A percentile compares a stretch with the other conserved stretches of the same genome.
Conservation (phyloP, 164 flowering plant genomes). For the Cinnamomum micranthum region DNA sequence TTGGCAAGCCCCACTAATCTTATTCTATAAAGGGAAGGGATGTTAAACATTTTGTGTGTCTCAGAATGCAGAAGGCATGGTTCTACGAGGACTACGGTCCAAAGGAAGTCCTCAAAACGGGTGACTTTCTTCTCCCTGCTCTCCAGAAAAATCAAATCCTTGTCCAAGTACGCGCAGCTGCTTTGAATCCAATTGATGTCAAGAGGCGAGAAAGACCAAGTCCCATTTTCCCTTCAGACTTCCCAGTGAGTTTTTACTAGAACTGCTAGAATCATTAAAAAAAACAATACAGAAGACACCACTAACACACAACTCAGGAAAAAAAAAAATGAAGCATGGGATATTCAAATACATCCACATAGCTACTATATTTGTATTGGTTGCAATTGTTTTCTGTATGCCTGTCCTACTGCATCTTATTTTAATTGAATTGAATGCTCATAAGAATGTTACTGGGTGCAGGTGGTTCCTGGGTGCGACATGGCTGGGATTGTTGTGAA, state of each 20-base stretch:
- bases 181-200: constrained; percentile 43
- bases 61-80: constrained; percentile 38
- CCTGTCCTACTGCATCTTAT: too few relatives aligned
- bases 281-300: too few relatives aligned
- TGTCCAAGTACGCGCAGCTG: constrained; percentile 37
- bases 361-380: too few relatives aligned
- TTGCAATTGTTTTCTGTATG: too few relatives aligned
- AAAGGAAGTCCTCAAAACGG: constrained; percentile 35
- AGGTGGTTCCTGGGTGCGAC: constrained; percentile 46
- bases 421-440: too few relatives aligned
- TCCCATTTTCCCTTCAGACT: constrained; percentile 26
- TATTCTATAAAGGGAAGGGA: too few relatives aligned
- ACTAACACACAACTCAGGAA: too few relatives aligned
- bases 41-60: neutral
- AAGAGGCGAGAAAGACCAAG: constrained; percentile 32
- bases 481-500: constrained; percentile 37
- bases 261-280: too few relatives aligned
- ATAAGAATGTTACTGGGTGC: neutral
- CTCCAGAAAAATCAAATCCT: constrained; percentile 30
- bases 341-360: too few relatives aligned
- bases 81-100: constrained; percentile 39
- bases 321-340: too few relatives aligned
- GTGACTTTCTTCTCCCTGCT: constrained; percentile 31
- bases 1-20: too few relatives aligned
- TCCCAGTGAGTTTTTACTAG: constrained; percentile 29